These are phyloP conservation scores for Pestalotiopsis sp. DNA, from an alignment of 2,329 filamentous ascomycete genomes.

Conservation along the genomic window DNA sequence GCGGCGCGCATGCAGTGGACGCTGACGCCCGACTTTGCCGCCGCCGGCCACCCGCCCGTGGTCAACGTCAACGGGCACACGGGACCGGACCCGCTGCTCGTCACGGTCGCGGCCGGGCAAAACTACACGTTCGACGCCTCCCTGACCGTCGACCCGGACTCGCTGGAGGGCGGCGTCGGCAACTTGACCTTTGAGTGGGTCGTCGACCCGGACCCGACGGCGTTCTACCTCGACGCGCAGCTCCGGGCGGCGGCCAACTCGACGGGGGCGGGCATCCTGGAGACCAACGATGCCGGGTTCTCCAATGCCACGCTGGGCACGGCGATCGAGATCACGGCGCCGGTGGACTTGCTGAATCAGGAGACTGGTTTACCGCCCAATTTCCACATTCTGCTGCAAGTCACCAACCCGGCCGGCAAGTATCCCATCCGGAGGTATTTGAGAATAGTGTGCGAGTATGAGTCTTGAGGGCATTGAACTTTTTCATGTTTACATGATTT, in stretches of 20 bases:
- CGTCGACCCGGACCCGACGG: not conserved
- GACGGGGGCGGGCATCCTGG: not conserved
- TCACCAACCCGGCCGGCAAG: not conserved
- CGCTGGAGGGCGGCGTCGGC: not conserved
- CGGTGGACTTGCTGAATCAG: not conserved
- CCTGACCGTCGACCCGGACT: not conserved
- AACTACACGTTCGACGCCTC: not conserved
- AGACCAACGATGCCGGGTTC: constrained; percentile 3
- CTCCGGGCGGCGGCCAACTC: not conserved
- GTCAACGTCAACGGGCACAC: constrained; percentile 3
- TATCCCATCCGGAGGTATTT: constrained; percentile 2
- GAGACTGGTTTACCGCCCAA: not conserved
- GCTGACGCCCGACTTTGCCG: constrained; percentile 19
- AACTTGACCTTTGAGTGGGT: constrained; percentile 2
- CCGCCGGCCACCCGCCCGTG: constrained; percentile 12
- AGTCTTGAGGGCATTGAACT: not conserved
- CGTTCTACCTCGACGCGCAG: not conserved
- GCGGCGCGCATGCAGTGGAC: constrained; percentile 36
- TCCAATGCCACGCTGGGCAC: not conserved
- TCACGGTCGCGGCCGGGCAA: not conserved
- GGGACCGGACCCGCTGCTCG: constrained; percentile 1
- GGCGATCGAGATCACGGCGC: not conserved
- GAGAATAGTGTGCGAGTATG: constrained; percentile 5
- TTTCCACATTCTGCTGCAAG: constrained; percentile 1
- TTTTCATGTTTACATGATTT: not conserved